These are phyloP conservation scores for Elasticomyces elasticus DNA, from an alignment of 495 filamentous ascomycete species.

Conservation along the genomic window DNA sequence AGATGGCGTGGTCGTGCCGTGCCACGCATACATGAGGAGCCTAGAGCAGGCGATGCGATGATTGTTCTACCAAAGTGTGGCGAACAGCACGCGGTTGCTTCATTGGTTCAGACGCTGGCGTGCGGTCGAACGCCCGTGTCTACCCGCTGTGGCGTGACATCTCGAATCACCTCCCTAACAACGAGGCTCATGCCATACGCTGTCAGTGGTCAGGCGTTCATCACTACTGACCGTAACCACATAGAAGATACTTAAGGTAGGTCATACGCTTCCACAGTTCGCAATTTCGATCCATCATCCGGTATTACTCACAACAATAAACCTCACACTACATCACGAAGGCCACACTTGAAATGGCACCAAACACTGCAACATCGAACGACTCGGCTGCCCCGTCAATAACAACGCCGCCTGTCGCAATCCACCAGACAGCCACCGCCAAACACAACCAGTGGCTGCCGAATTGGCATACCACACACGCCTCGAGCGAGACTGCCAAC, in stretches of 20 bases:
- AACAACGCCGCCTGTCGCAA: not conserved
- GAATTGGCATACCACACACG: not conserved
- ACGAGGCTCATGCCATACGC: not conserved
- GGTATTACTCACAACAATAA: not conserved
- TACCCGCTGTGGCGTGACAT: not conserved
- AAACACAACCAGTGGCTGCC: not conserved
- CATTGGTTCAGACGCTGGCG: not conserved
- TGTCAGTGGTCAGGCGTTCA: too few species aligned
- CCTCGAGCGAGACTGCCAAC: not conserved
- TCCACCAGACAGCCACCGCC: not conserved
- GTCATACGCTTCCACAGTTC: too few species aligned
- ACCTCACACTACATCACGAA: not conserved
- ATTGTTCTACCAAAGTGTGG: too few species aligned
- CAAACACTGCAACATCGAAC: not conserved
- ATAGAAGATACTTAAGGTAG: conserved; percentile 4
- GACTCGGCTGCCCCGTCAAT: not conserved
- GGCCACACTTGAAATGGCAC: not conserved
- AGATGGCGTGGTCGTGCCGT: not conserved
- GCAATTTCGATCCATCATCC: not conserved
- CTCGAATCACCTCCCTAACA: not conserved
- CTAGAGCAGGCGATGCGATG: not conserved
- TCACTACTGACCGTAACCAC: not conserved
- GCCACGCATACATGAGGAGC: not conserved
- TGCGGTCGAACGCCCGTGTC: too few species aligned
- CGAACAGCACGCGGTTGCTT: not conserved